Base-by-base conservation (phyloP, 2,329 filamentous ascomycete species). In the Paecilomyces dactylethromorphus region DNA sequence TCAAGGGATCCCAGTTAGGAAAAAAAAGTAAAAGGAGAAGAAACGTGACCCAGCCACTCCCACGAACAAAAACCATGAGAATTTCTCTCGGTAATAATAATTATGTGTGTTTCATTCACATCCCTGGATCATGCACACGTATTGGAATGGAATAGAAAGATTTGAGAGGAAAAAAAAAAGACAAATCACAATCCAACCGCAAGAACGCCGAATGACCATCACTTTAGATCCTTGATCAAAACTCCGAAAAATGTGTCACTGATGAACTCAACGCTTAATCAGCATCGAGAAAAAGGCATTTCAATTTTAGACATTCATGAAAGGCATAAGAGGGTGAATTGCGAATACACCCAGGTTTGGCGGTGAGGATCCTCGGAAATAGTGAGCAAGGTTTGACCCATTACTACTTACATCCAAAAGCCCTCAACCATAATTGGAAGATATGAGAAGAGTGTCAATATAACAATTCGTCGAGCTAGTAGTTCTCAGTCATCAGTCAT, bases 161-260 rank as follows among this genome's bases (percentile, higher is more conserved):
- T 52, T 54, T 18, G 51, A 53, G 11, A 49, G 21, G 32, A 51
- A 55, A 58, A 57, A 54, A 15, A n/a, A 45, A 54, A 6, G n/a
- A 10, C 1, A 33, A 33, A 35, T n/a, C n/a, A 21, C 29, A 54
- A 54, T 18, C 21, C 39, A 45, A 45, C 39, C 39, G 35, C n/a
- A 18, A 45, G 3, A 45, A 45, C 39, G 39, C 39, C 39, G 21
- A 21, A 45, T n/a, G 39, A 45, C 39, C 39, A 45, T n/a, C 39
- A 45, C n/a, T 45, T 18, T 45, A n/a, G n/a, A 45, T 45, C 39
- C 21, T 45, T 18, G 39, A 21, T 45, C 18, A 45, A n/a, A 10
- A 45, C 39, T 15, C 39, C 39, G 4, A 18, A 45, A 45, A 45
- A 45, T 45, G 39, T 45, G 39, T 45, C n/a, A 39, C 15, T 21